Evolutionary conservation across 345 rosid genomes (phyloP).

Genomic region (Sisymbrium irio): DNA sequence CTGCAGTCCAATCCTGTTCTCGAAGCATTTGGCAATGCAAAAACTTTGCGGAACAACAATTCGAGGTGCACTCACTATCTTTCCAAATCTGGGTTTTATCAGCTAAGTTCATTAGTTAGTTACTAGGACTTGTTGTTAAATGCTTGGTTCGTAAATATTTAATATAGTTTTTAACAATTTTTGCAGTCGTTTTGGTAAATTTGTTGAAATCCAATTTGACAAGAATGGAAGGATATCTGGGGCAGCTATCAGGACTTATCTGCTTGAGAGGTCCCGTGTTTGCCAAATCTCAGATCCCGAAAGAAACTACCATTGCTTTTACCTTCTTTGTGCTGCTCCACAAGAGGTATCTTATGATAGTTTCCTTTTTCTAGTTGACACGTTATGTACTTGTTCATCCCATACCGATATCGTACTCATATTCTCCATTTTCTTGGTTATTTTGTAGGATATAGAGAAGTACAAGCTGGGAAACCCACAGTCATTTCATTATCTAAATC

Average conservation of each 20-base stretch:
- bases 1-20: slow-evolving; percentile 94
- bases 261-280: slow-evolving; percentile 93
- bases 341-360: slow-evolving; percentile 55
- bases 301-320: slow-evolving; percentile 92
- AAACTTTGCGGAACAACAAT: slow-evolving; percentile 90
- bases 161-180: background rate
- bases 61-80: slow-evolving; percentile 53
- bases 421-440: slow-evolving; percentile 1
- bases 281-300: slow-evolving; percentile 92
- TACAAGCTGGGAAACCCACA: slow-evolving; percentile 63
- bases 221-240: slow-evolving; percentile 91
- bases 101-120: background rate
- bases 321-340: slow-evolving; percentile 93
- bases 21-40: slow-evolving; percentile 98
- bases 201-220: slow-evolving; percentile 92
- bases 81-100: background rate
- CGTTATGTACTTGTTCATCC: slow-evolving; percentile 16
- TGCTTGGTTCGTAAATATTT: background rate
- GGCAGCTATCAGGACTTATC: slow-evolving; percentile 88
- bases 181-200: slow-evolving; percentile 91
- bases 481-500: slow-evolving; percentile 76
- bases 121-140: background rate
- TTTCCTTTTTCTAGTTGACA: background rate
- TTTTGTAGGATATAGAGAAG: slow-evolving; percentile 56
- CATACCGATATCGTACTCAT: background rate